Conservation (phyloP, 2,329 filamentous ascomycete genomes). For the Trichoderma afroharzianum region DNA sequence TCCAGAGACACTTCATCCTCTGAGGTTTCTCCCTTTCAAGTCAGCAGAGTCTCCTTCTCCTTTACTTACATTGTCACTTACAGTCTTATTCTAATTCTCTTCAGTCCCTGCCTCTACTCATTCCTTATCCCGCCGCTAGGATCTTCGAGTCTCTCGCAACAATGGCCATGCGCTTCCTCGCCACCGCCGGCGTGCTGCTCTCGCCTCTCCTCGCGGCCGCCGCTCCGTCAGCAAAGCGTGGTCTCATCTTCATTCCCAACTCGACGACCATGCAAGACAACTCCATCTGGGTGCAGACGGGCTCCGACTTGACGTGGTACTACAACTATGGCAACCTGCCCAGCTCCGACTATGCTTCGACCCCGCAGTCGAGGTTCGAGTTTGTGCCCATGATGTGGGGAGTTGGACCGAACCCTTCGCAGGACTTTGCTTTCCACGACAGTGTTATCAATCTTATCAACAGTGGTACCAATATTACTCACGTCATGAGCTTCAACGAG, state of each 20-base stretch:
- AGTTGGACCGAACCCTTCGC: conserved; percentile 40
- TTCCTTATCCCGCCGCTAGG: background rate
- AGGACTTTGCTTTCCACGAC: conserved; percentile 58
- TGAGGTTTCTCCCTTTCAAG: background rate
- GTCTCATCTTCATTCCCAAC: conserved; percentile 67
- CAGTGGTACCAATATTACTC: conserved; percentile 53
- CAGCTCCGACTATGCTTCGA: conserved; percentile 46
- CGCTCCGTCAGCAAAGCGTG: conserved; percentile 55
- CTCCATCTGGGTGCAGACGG: conserved; percentile 56
- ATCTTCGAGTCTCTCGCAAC: background rate
- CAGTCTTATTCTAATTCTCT: background rate
- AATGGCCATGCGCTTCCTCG: background rate
- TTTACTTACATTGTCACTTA: background rate
- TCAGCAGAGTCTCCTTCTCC: background rate
- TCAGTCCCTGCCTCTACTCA: background rate
- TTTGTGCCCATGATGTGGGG: conserved; percentile 85
- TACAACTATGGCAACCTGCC: conserved; percentile 70
- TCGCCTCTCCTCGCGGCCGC: conserved; percentile 20
- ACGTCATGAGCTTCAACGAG: conserved; percentile 75
- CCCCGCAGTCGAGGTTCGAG: conserved; percentile 55
- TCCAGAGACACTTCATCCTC: background rate
- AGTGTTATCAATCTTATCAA: conserved; percentile 54
- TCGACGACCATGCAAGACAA: conserved; percentile 57
- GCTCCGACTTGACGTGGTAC: conserved; percentile 71
- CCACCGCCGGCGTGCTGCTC: conserved; percentile 13